Base-by-base conservation (phyloP, 2,329 filamentous ascomycete genomes). In the Penicillium sp. region DNA sequence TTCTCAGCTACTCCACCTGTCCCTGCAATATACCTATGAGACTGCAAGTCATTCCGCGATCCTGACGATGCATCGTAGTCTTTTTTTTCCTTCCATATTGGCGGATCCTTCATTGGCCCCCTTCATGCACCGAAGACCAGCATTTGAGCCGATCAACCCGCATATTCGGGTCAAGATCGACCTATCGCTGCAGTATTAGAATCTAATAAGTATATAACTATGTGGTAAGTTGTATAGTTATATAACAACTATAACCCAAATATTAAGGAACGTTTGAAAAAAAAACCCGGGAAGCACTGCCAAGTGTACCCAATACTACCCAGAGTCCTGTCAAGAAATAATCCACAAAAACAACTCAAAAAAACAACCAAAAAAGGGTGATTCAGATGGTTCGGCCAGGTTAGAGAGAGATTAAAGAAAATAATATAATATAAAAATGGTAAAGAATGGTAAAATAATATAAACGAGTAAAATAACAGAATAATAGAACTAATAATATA, bases 121-220 rank as follows among this genome's bases (percentile, higher is more conserved):
- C 9, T 55, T 45, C 31, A 55, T 66, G 64, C 60, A 66, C 59
- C 43, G 55, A 61, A 29, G 58, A 56, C 59, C 63, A 59, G 58
- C 64, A 66, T 64, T 57, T 58, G 35, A 61, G 60, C 42, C 47
- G 64, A 66, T 66, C 64, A 64, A 61, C 59, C 59, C 62, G 61
- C 61, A 63, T 60, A 49, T 55, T 47, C 54, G 54, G 59, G 57
- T 59, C 50, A 49, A 15, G 62, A 66, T 65, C 61, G 58, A 58
- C 61, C 55, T 57, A 64, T 64, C 56, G 57, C 49, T 60, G 45
- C 45, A 51, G 45, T 47, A 33, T 55, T 21, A 44, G 38, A 48
- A 36, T 58, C 41, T 23, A 23, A 15, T 17, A 5, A 17, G 36
- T 21, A 33, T 12, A 33, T 47, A n/a, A n/a, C n/a, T n/a, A 21